Base-by-base conservation (phyloP, 2,329 filamentous ascomycete species). In the Macrophomina pseudophaseolina region DNA sequence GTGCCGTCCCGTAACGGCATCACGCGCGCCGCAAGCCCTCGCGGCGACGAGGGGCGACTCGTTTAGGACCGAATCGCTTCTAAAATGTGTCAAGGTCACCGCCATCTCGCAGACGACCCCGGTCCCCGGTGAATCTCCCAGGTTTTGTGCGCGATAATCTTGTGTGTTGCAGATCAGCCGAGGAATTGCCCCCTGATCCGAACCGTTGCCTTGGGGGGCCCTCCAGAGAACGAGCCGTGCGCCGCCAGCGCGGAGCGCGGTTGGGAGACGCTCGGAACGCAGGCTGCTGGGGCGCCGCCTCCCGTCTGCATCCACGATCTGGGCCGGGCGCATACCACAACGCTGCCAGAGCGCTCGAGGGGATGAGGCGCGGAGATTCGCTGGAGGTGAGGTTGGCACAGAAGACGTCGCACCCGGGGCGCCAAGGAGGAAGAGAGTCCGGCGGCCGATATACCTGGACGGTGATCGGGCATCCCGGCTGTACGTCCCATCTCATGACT, bases 151-250 rank as follows among this genome's bases (percentile, higher is more conserved):
- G 54, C 65, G 54, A 62, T 53, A 60, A 66, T 66, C 65, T 60
- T 46, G 65, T 66, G 46, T 54, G 46, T n/a, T 58, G 65, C 65
- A 66, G 65, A 66, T 66, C 65, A 66, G 54, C 65, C 65, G 65
- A 66, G 53, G 38, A 66, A 66, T 35, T 56, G 64, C 53, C 65
- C 65, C 65, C 58, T 58, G 58, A 58, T 58, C 65, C 54, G 65
- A 62, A 60, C 65, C 54, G 56, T 62, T 62, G 46, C 46, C 35
- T 53, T 40, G 56, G 65, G 65, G 64, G 48, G 28, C 30, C 51
- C 30, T 56, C 51, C 63, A 58, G 38, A 5, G 38, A 51, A 56
- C 51, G 52, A 65, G 63, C 63, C 49, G 63, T 65, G 63, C 63
- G 38, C 62, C 38, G 40, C 62, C 23, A 30, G n/a, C 28, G 42